A percentile compares a stretch with the other conserved stretches of the same genome.
Conservation (phyloP, 2,329 filamentous ascomycete genomes). For the Pseudophaeomoniella oleicola region DNA sequence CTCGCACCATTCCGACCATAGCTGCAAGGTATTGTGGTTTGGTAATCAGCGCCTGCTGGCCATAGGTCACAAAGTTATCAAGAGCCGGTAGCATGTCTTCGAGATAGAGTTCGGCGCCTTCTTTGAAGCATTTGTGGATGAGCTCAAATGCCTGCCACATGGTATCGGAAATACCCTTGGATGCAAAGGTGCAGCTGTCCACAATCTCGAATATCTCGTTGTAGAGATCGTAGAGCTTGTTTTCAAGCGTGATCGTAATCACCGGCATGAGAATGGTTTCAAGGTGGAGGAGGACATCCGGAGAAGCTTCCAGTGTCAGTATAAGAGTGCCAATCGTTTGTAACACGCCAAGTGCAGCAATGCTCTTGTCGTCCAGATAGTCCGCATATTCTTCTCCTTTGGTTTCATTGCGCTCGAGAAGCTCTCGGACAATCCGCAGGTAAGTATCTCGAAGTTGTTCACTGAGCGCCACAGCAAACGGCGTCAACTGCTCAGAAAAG, state of each 20-base stretch:
- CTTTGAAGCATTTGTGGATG: slow-evolving; percentile 93
- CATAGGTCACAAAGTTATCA: slow-evolving; percentile 95
- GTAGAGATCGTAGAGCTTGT: slow-evolving; percentile 95
- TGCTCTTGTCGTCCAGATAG: slow-evolving; percentile 95
- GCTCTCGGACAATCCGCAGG: slow-evolving; percentile 77
- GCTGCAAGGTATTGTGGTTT: slow-evolving; percentile 79
- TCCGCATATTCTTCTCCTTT: slow-evolving; percentile 72
- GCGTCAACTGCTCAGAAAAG: slow-evolving; percentile 90
- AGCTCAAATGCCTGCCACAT: slow-evolving; percentile 99
- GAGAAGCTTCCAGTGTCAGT: slow-evolving; percentile 89
- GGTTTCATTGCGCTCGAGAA: slow-evolving; percentile 70
- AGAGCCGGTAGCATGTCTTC: slow-evolving; percentile 97
- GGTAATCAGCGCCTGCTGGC: slow-evolving; percentile 62
- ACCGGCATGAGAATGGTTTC: slow-evolving; percentile 96
- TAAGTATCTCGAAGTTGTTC: slow-evolving; percentile 96
- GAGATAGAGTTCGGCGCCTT: slow-evolving; percentile 88
- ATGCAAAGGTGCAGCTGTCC: slow-evolving; percentile 96
- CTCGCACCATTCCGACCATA: slow-evolving; percentile 82
- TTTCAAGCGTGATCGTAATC: slow-evolving; percentile 87
- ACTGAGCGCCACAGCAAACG: slow-evolving; percentile 89
- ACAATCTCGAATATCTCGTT: slow-evolving; percentile 99
- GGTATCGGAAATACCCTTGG: slow-evolving; percentile 83
- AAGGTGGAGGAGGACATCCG: slow-evolving; percentile 84
- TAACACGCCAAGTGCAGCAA: slow-evolving; percentile 86
- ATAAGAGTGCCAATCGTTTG: slow-evolving; percentile 98